Percentiles rank a stretch among this genome's conserved stretches.
Evolutionary conservation across 371 early-diverging fungal genomes (phyloP).

Genomic region (Apophysomyces ossiformis): DNA sequence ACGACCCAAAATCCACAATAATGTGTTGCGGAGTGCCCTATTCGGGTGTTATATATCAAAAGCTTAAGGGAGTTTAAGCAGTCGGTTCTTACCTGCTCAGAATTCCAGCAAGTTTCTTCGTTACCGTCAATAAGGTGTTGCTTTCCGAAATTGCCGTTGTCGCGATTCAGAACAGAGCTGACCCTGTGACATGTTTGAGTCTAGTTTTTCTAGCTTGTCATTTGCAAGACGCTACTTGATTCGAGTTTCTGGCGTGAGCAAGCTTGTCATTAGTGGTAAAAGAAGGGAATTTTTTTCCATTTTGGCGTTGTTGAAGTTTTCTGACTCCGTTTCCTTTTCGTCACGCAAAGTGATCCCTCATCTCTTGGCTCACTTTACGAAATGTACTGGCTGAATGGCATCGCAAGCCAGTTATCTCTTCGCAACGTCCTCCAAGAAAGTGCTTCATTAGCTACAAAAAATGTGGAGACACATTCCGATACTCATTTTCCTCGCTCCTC

Average conservation of each 20-base stretch:
- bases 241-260: conserved; percentile 57
- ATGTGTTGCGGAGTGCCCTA: conserved; percentile 87
- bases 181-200: conserved; percentile 58
- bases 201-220: background rate
- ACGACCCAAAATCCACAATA: conserved; percentile 66
- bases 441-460: conserved; percentile 19
- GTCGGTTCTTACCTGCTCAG: conserved; percentile 69
- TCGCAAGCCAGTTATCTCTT: conserved; percentile 48
- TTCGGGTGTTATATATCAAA: background rate
- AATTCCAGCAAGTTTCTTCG: conserved; percentile 94
- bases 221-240: conserved; percentile 52
- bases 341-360: background rate
- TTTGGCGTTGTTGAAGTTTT: too few relatives aligned
- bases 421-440: conserved; percentile 19
- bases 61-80: background rate
- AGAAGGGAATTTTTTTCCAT: background rate
- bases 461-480: conserved; percentile 14
- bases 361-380: conserved; percentile 1
- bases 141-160: conserved; percentile 79
- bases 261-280: conserved; percentile 43
- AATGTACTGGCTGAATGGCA: conserved; percentile 61
- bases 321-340: too few relatives aligned
- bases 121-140: conserved; percentile 78
- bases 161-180: conserved; percentile 88
- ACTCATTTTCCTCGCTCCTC: conserved; percentile 22